Base-by-base conservation (phyloP, 805 yeast genomes). In the Cyberlindnera galapagoensis region DNA sequence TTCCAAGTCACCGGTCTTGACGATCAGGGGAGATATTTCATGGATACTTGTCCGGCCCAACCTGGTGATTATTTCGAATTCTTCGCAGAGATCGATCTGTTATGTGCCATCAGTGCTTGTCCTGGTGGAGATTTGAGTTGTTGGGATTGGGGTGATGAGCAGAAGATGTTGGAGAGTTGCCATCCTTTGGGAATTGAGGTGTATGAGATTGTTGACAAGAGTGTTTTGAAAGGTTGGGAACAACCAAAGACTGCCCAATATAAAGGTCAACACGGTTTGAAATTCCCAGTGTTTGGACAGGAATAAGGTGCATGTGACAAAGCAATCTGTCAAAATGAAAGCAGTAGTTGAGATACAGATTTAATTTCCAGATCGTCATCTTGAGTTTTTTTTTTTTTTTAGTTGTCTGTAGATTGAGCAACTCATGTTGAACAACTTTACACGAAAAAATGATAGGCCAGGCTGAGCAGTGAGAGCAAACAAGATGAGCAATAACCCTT, bases 1-100 rank as follows among this genome's bases (percentile, higher is more conserved):
- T 77, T 77, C 57, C 84, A 76, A 52, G 74, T 76, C 38, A 76
- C 83, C 1, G 84, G 84, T 0, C 62, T 76, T 42, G 74, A 74
- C 42, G 78, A 74, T 39, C 59, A 72, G 42, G 83, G 76, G 49
- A 79, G 74, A 49, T 77, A 77, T 51, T 76, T 72, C 51, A 76
- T 76, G 83, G 82, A 75, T 48, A 69, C 83, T 2, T 74, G 78
- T 41, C 84, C 84, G 2, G 77, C 83, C 3, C 59, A 65, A 21
- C 54, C 60, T 26, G 71, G 65, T 10, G 84, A 77, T 46, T 74
- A 71, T 51, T 75, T 77, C 45, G 83, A 77, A 52, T 64, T 74
- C 50, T 77, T 75, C 54, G 82, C 82, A 4, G 84, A 77, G 46
- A 71, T 70, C 28, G 83, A 77, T 46, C 54, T 76, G 36, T 54